Conservation (phyloP, 192 early-diverging fungal genomes). For the Allomyces javanicus region DNA sequence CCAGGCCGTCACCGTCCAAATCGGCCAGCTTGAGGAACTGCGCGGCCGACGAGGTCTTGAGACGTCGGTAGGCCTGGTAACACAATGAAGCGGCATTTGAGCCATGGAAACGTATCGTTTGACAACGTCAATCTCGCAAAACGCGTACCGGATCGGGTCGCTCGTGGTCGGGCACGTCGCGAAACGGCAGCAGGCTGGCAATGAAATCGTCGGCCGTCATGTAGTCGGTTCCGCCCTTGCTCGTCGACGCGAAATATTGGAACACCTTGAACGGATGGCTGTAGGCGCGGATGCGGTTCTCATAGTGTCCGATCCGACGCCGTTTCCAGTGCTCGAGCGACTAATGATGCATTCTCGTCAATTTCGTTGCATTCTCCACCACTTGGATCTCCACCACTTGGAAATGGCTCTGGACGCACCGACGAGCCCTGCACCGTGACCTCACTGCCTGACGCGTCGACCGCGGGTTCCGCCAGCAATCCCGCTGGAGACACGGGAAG, state of each 20-base stretch:
- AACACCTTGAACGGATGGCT: not conserved
- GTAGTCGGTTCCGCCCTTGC: slow-evolving; percentile 12
- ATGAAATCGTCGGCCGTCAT: slow-evolving; percentile 24
- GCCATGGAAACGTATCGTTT: too few species aligned
- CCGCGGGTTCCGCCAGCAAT: too few species aligned
- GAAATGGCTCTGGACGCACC: not conserved
- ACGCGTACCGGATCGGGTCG: too few species aligned
- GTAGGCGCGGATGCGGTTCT: not conserved
- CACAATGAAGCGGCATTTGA: too few species aligned
- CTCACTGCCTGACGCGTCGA: too few species aligned
- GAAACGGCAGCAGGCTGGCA: slow-evolving; percentile 13
- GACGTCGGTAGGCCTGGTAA: not conserved
- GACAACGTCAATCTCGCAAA: too few species aligned
- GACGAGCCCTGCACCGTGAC: too few species aligned
- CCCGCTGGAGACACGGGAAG: too few species aligned
- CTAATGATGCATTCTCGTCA: not conserved
- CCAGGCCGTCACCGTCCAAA: slow-evolving; percentile 16
- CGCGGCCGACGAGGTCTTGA: slow-evolving; percentile 8
- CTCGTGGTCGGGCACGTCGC: not conserved
- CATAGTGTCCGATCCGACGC: not conserved
- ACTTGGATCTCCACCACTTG: not conserved
- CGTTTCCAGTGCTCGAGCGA: not conserved
- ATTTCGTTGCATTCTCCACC: too few species aligned
- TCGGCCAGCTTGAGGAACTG: slow-evolving; percentile 18
- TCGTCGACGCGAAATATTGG: slow-evolving; percentile 17